Conservation (phyloP, 2,329 filamentous ascomycete genomes). For the Colletotrichum eleusines region DNA sequence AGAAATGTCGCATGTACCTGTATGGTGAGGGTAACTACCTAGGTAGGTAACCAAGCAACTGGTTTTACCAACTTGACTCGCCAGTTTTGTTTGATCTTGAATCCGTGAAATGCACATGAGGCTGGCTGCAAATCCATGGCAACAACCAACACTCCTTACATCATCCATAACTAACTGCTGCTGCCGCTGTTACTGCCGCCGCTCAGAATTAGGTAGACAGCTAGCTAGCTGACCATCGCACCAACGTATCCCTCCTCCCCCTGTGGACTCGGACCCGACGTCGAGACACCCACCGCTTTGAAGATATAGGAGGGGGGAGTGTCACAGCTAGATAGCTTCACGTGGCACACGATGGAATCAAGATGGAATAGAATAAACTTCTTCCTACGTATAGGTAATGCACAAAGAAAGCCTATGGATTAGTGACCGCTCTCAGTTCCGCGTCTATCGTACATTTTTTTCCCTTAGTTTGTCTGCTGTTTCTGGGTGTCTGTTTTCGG, state of each 20-base stretch:
- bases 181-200: too few species aligned
- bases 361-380: slow-evolving; percentile 18
- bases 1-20: too few species aligned
- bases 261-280: slow-evolving; percentile 1
- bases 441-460: slow-evolving; percentile 33
- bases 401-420: slow-evolving; percentile 32
- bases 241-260: too few species aligned
- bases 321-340: too few species aligned
- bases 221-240: too few species aligned
- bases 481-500: slow-evolving; percentile 9
- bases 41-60: too few species aligned
- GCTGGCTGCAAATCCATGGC: neutral
- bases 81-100: neutral
- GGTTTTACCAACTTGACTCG: neutral
- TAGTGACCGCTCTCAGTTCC: slow-evolving; percentile 23
- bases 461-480: slow-evolving; percentile 5
- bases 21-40: too few species aligned
- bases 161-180: too few species aligned
- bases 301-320: neutral
- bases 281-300: slow-evolving; percentile 9
- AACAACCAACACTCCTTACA: too few species aligned
- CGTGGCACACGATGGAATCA: neutral
- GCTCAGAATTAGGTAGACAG: neutral
- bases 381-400: slow-evolving; percentile 15
- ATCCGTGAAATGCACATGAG: too few species aligned